Evolutionary conservation across 2,329 filamentous ascomycete species (phyloP), one percentile per base, ranked within the genome.

Genomic region (Fusarium begoniae): DNA sequence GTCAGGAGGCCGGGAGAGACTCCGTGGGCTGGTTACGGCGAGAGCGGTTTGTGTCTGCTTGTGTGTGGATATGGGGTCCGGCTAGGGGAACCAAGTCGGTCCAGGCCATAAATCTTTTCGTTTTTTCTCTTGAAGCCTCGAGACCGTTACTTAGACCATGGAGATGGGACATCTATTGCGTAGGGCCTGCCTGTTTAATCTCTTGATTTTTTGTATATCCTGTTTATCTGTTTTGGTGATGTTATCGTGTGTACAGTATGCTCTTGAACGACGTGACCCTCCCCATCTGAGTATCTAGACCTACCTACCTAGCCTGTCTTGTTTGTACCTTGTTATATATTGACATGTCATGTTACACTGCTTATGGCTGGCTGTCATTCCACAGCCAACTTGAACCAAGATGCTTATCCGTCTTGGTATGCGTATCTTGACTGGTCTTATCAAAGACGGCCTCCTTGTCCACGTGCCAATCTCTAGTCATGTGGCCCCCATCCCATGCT

Each of bases 51-150:
- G 73, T 61, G 75, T 71, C 58, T 70, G 70, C 71, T 70, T 78
- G 74, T 76, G 75, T 69, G 70, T 75, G 75, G 74, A 76, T 71
- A 72, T 70, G 75, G 76, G 69, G 69, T 59, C 67, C 60, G 76
- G 32, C 70, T 74, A 63, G 73, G 76, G 63, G 63, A 75, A 77
- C 72, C 69, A 51, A 63, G 75, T 69, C 65, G 77, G 71, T 80
- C 82, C 84, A 84, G 83, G 84, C 84, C 81, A 85, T 85, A 84
- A 81, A 85, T 85, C 80, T 84, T 85, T 82, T 84, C 80, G 77
- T 83, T 85, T 83, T 85, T 85, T 84, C 80, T 81, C 80, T 81
- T 76, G 74, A 77, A 77, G 76, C 78, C 78, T 80, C 75, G 76
- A 79, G 77, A 79, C 74, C 75, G 78, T 79, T 79, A 79, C 71